A percentile compares a stretch with the other conserved stretches of the same genome.
phyloP scores from a whole-genome alignment of 805 yeast species.

The Candida sanyiensis region DNA sequence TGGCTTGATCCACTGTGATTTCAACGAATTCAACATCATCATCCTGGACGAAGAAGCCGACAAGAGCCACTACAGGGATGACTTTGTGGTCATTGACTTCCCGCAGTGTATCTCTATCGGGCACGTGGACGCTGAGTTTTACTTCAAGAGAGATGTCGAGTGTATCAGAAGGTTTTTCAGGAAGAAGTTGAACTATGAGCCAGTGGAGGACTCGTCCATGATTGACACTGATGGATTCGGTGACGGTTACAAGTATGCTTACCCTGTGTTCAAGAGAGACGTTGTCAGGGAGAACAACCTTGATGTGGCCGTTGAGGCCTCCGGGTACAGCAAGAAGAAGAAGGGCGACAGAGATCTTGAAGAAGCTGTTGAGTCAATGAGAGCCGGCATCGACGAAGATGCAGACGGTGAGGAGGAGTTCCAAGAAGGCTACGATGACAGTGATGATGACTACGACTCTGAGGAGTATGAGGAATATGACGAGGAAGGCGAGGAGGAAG shows the following conservation, averaged over 20 bases:
- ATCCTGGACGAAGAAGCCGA: conserved; percentile 54
- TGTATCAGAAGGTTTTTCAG: conserved; percentile 82
- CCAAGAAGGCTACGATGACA: conserved; percentile 31
- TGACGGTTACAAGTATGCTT: conserved; percentile 68
- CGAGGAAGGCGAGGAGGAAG: conserved; percentile 30
- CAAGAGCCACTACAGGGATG: conserved; percentile 46
- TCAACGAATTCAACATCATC: conserved; percentile 93
- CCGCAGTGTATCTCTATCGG: conserved; percentile 96
- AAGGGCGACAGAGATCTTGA: conserved; percentile 63
- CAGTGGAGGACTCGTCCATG: conserved; percentile 63
- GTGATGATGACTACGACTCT: conserved; percentile 23
- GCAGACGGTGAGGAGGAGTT: conserved; percentile 24
- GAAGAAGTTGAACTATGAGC: conserved; percentile 68
- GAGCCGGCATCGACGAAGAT: conserved; percentile 35
- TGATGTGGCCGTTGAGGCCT: conserved; percentile 87
- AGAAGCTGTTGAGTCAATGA: conserved; percentile 64
- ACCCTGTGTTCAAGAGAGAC: conserved; percentile 77
- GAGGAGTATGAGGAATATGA: conserved; percentile 23
- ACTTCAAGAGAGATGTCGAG: conserved; percentile 89
- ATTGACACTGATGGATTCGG: conserved; percentile 76
- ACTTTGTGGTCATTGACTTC: conserved; percentile 91
- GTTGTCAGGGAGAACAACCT: conserved; percentile 60
- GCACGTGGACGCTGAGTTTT: conserved; percentile 81
- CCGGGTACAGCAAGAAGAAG: conserved; percentile 66
- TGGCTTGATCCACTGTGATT: conserved; percentile 96